Conservation (phyloP, 1,284 basidiomycete species). For the Irpex rosettiformis region DNA sequence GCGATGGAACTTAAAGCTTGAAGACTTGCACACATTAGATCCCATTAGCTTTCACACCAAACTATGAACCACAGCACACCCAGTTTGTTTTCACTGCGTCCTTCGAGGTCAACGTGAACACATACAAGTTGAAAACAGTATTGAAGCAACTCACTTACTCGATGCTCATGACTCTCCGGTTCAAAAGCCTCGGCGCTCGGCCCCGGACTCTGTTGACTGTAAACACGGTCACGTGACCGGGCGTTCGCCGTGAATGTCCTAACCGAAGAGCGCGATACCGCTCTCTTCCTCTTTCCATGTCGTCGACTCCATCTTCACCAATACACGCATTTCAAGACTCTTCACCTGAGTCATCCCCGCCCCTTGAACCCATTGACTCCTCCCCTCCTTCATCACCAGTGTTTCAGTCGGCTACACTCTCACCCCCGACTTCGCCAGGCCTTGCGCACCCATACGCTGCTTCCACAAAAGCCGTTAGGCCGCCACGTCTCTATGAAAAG, state of each 20-base stretch:
- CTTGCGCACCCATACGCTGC: slow-evolving; percentile 26
- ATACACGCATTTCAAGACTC: slow-evolving; percentile 4
- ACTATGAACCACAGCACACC: too few species aligned
- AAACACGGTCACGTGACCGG: slow-evolving; percentile 7
- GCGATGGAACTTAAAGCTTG: too few species aligned
- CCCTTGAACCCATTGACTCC: slow-evolving; percentile 18
- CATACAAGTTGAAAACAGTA: too few species aligned
- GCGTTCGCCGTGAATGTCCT: slow-evolving; percentile 4
- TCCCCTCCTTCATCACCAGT: slow-evolving; percentile 23
- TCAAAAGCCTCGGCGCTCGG: not conserved
- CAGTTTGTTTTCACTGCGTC: too few species aligned
- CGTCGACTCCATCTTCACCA: slow-evolving; percentile 4
- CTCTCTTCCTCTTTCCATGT: slow-evolving; percentile 9
- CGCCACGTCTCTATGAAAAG: slow-evolving; percentile 24
- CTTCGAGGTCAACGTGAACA: too few species aligned
- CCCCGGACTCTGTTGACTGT: not conserved
- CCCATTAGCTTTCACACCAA: too few species aligned
- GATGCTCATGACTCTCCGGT: not conserved
- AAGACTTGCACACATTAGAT: too few species aligned
- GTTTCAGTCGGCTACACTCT: slow-evolving; percentile 9
- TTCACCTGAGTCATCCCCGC: slow-evolving; percentile 22
- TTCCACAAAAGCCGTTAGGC: slow-evolving; percentile 23
- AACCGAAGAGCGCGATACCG: not conserved
- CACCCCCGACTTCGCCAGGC: slow-evolving; percentile 25
- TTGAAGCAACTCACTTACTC: not conserved